Conservation (phyloP, 371 early-diverging fungal genomes). For the Rhizopus delemar region DNA sequence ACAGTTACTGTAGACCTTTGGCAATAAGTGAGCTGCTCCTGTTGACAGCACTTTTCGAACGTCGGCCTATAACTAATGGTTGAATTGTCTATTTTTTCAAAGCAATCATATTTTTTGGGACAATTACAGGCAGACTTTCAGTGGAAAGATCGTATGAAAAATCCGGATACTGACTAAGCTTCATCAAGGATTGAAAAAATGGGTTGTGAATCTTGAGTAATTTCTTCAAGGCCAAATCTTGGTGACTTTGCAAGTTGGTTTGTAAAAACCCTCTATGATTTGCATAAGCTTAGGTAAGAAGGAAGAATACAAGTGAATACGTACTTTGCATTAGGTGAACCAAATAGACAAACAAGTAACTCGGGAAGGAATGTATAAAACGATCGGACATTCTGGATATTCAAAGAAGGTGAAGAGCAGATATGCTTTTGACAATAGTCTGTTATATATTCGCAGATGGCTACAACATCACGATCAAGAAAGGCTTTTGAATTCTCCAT, state of each 20-base stretch:
- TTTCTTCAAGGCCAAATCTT: slow-evolving; percentile 25
- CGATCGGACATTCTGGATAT: not conserved
- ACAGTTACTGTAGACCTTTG: slow-evolving; percentile 32
- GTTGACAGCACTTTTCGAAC: slow-evolving; percentile 28
- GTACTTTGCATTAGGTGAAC: slow-evolving; percentile 41
- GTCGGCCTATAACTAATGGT: slow-evolving; percentile 30
- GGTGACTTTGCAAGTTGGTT: slow-evolving; percentile 22
- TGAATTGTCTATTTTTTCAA: not conserved
- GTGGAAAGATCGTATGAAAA: slow-evolving; percentile 34
- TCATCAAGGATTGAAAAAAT: slow-evolving; percentile 30
- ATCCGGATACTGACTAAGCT: slow-evolving; percentile 22
- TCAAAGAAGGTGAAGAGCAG: not conserved
- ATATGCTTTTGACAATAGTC: slow-evolving; percentile 20
- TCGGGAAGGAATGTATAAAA: slow-evolving; percentile 27
- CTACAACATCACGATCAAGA: slow-evolving; percentile 13
- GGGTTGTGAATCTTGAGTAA: slow-evolving; percentile 25
- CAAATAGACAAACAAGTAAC: slow-evolving; percentile 37
- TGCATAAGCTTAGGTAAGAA: not conserved
- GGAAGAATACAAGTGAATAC: not conserved
- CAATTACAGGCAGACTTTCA: slow-evolving; percentile 35
- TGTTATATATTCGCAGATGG: slow-evolving; percentile 14
- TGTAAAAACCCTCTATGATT: slow-evolving; percentile 40
- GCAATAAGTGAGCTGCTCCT: slow-evolving; percentile 36
- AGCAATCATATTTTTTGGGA: not conserved
- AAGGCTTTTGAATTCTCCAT: slow-evolving; percentile 18